Evolutionary conservation across 2,329 filamentous ascomycete species (phyloP).

Genomic region (Sphaceloma murrayae): DNA sequence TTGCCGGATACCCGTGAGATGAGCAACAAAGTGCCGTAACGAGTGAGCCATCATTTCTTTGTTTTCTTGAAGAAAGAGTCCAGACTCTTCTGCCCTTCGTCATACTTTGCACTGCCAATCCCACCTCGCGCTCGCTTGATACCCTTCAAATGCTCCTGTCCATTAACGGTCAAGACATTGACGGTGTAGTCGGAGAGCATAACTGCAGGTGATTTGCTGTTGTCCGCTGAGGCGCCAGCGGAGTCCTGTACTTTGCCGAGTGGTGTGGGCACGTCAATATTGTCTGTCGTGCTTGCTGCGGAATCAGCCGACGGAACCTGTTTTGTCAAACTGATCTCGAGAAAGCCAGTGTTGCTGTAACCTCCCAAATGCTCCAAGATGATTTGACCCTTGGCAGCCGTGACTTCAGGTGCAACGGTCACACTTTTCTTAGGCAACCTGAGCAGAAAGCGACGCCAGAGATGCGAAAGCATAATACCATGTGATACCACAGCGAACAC

Average conservation of each 20-base stretch:
- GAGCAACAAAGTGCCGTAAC: too few relatives aligned
- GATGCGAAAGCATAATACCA: constrained; percentile 63
- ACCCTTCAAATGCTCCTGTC: constrained; percentile 58
- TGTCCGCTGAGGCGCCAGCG: neutral
- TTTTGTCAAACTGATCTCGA: constrained; percentile 32
- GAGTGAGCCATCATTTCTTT: constrained; percentile 31
- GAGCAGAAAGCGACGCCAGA: constrained; percentile 55
- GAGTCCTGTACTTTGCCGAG: neutral
- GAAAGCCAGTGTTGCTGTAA: constrained; percentile 59
- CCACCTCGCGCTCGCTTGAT: constrained; percentile 74
- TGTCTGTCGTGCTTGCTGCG: neutral
- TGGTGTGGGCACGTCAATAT: neutral
- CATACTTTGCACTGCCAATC: constrained; percentile 67
- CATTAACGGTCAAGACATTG: constrained; percentile 55
- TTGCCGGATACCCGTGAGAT: neutral
- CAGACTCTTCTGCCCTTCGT: constrained; percentile 65
- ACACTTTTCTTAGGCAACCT: constrained; percentile 44
- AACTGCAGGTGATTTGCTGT: neutral
- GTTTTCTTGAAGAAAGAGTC: constrained; percentile 65
- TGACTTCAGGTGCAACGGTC: constrained; percentile 35
- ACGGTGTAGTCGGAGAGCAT: constrained; percentile 35
- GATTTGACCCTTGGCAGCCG: constrained; percentile 29
- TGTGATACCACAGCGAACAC: constrained; percentile 68
- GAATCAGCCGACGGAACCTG: too few relatives aligned
- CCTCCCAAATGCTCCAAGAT: constrained; percentile 46